These are phyloP conservation scores for Perkinsus chesapeaki DNA, from an alignment of 169 alveolate species.

Conservation along the genomic window DNA sequence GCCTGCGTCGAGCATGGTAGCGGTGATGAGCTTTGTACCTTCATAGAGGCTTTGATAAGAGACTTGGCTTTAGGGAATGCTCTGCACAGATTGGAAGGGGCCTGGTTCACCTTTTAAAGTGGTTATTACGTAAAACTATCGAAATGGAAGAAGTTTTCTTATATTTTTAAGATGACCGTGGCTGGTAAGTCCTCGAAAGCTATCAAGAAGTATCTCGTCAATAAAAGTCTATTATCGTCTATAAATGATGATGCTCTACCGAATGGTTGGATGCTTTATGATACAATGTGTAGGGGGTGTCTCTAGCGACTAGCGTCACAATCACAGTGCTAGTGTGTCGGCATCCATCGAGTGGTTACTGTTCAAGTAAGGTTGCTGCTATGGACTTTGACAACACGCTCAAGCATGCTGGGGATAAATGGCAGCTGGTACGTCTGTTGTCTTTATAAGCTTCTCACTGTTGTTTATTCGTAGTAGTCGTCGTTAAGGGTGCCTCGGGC, in stretches of 20 bases:
- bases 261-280: neutral
- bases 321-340: neutral
- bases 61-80: too few relatives aligned
- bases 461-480: neutral
- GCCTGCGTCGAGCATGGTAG: too few relatives aligned
- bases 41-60: too few relatives aligned
- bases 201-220: neutral
- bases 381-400: neutral
- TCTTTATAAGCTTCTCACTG: neutral
- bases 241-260: neutral
- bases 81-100: too few relatives aligned
- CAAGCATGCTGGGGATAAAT: neutral
- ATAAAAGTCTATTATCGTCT: neutral
- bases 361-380: neutral
- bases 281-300: neutral
- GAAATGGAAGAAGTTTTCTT: neutral
- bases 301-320: neutral
- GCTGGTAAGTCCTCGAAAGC: neutral
- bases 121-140: neutral
- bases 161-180: neutral
- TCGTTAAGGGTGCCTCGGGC: neutral
- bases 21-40: too few relatives aligned
- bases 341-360: neutral
- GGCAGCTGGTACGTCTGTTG: neutral
- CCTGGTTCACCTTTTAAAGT: too few relatives aligned